Evolutionary conservation across 768 basidiomycete species (phyloP), one percentile per base, ranked within the genome.

Genomic region (Suillus sp.): DNA sequence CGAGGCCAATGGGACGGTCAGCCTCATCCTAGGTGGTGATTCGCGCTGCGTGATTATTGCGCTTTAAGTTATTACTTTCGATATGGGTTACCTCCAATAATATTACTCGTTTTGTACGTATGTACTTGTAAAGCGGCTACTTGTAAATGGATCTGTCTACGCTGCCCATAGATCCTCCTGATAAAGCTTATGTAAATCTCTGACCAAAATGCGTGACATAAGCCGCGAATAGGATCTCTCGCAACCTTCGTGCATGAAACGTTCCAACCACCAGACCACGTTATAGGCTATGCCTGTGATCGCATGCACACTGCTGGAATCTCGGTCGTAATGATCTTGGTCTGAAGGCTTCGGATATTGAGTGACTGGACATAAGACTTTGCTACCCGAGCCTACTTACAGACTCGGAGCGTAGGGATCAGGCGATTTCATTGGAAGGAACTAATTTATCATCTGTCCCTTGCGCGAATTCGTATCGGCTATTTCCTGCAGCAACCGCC

Each of bases 1-100:
- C 59, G 62, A 38, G 34, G 62, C 8, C 62, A 59, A 37, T 62
- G 62, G 62, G 60, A 62, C 9, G 62, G 25, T 34, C 62, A n/a
- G 9, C 59, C 62, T 16, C 59, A 57, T 40, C 56, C 56, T 40
- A 57, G 56, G 16, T 57, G 56, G 56, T 57, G 38, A 57, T 57
- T 22, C 20, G 5, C 18, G 38, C 27, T 40, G 25, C 37, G 25
- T 30, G 37, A 57, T 53, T 53, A n/a, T 40, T 22, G 54, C 18
- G 3, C 18, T 4, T 38, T 57, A 57, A 57, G 56, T 57, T 57
- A 57, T 57, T 40, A 57, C 37, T 40, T 57, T 57, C 37, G 56
- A 57, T 57, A 57, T 57, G 56, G 56, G 7, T 30, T 38, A 38
- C 37, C 38, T 20, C 56, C 38, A 40, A 57, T 57, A 27, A 57